Base-by-base conservation (phyloP, 106 monocot genomes). In the Acorus gramineus region DNA sequence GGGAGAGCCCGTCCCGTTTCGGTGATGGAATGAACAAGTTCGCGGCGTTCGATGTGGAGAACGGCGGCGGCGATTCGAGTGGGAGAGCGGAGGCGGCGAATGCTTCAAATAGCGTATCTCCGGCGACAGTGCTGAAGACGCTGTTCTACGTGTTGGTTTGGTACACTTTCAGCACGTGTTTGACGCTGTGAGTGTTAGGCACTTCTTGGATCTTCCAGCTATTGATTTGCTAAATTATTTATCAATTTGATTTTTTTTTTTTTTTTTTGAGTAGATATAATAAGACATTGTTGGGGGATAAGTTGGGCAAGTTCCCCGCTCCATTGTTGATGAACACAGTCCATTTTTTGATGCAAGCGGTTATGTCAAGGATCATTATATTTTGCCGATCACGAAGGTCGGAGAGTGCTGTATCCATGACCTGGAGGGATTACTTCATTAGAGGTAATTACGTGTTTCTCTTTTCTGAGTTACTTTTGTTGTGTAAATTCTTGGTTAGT, bases 321-420 rank as follows among this genome's bases (percentile, higher is more conserved):
- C 95, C 95, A 3, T 77, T 96, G 45, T 66, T 96, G 80, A 96
- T 96, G 95, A 96, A 90, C 67, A 85, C 87, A 10, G 57, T 96
- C 6, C 95, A 96, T 58, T 96, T 96, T 62, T 55, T 78, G 56
- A 70, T 96, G 84, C 95, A 96, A 87, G 95, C 90, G 6, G 54
- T 87, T 42, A 44, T 90, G 46, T 90, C 95, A 2, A 87, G 76
- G 59, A 60, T 57, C 14, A 78, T 90, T 8, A 7, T 85, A n/a
- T 86, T 64, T 14, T 76, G 73, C 50, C 81, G 71, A 60, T 69
- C 68, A 8, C 63, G 69, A 55, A 60, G 66, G 47, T 65, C 71
- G 3, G 82, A 70, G 51, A 70, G 43, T 13, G 52, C 44, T 4
- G 5, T 5, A 14, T 58, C 8, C 47, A 83, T 96, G 86, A 69